phyloP scores from a whole-genome alignment of 2,329 filamentous ascomycete genomes.

The Pseudocercospora vitis region DNA sequence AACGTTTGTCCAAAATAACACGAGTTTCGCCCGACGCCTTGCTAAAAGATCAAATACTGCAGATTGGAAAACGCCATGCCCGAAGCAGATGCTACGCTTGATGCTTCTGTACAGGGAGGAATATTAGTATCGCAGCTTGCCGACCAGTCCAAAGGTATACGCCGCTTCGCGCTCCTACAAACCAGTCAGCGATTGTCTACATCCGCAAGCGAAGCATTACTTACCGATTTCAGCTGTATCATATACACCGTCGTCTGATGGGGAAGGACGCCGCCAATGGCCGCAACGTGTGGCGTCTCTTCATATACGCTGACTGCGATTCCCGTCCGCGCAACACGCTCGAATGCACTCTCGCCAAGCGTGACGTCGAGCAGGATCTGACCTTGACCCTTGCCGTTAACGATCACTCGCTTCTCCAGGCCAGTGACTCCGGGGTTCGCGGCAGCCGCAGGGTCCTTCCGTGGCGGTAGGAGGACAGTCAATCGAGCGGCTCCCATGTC shows the following conservation, averaged over 20 bases:
- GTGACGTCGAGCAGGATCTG: slow-evolving; percentile 77
- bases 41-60: slow-evolving; percentile 1
- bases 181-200: slow-evolving; percentile 15
- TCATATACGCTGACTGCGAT: slow-evolving; percentile 90
- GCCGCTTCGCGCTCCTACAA: slow-evolving; percentile 50
- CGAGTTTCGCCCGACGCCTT: slow-evolving; percentile 6
- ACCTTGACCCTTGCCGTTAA: slow-evolving; percentile 68
- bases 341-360: slow-evolving; percentile 79
- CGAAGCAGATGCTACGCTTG: background rate
- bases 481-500: slow-evolving; percentile 84
- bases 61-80: too few species aligned
- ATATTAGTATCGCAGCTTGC: slow-evolving; percentile 50
- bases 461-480: slow-evolving; percentile 74
- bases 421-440: slow-evolving; percentile 45
- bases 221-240: slow-evolving; percentile 51
- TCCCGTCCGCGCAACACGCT: slow-evolving; percentile 76
- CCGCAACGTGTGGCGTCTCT: slow-evolving; percentile 50
- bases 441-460: slow-evolving; percentile 36
- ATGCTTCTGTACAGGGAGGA: slow-evolving; percentile 2
- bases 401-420: slow-evolving; percentile 81
- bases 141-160: slow-evolving; percentile 51
- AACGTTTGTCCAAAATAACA: background rate
- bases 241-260: slow-evolving; percentile 62
- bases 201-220: slow-evolving; percentile 14
- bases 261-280: slow-evolving; percentile 58